Evolutionary conservation across 106 monocot genomes (phyloP), one percentile per base, ranked within the genome.

Genomic region (Dendrobium nobile): DNA sequence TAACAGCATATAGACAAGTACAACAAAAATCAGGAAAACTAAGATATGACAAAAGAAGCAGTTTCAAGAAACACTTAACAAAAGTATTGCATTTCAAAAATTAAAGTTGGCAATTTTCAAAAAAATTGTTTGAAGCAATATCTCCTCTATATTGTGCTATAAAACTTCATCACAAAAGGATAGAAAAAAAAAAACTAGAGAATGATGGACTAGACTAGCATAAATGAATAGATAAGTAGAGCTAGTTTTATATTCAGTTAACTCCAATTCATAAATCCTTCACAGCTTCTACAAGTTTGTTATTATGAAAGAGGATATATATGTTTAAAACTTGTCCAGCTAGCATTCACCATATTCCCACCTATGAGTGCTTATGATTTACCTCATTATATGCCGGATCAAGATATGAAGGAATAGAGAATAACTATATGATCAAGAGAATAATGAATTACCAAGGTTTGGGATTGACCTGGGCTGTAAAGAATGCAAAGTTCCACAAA

Each of bases 401-500:
- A 61, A 22, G n/a, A n/a, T 61, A 7, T 61, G 22, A 54, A 54
- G 16, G 7, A 64, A 7, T 37, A 37, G 33, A 70, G 70, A 70
- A 70, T 70, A 70, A 33, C 33, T 22, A n/a, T 7, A 22, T 61
- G 74, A 13, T 41, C 19, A 74, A 78, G 20, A n/a, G 6, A 75
- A 75, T 40, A 84, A 19, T n/a, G 41, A 72, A 77, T 77, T 7
- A 75, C 24, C 22, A 18, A 74, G 24, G 18, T 73, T 58, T 61
- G 37, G 79, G 22, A 9, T 74, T 90, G 82, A 95, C 95, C 95
- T 95, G 95, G 48, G 87, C 82, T 37, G 67, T 47, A 82, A 95
- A 83, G 78, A 80, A 92, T 40, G 89, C 86, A 80, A 92, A 91
- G 41, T 87, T 95, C 95, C 95, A 95, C 70, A 95, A 76, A 83